Percentiles rank a stretch among this genome's conserved stretches.
Conservation (phyloP, 1,284 basidiomycete genomes). For the Lentinula novae-zelandiae region DNA sequence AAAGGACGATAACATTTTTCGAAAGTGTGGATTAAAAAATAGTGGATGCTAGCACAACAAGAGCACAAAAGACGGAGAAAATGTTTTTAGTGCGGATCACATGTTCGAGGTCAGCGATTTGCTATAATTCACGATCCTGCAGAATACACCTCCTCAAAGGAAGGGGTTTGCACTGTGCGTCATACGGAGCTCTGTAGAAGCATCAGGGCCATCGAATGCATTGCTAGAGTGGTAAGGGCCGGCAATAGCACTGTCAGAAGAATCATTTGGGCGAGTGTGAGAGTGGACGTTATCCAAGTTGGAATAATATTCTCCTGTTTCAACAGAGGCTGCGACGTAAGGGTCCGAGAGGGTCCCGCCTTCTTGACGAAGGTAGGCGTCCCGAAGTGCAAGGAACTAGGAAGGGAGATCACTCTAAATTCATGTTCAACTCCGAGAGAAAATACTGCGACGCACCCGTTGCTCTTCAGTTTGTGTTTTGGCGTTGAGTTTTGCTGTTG, state of each 20-base stretch:
- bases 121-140: not conserved
- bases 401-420: not conserved
- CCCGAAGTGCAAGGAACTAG: conserved; percentile 30
- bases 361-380: conserved; percentile 15
- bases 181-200: not conserved
- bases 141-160: not conserved
- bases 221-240: not conserved
- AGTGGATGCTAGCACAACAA: too few relatives aligned
- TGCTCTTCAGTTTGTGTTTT: conserved; percentile 50
- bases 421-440: not conserved
- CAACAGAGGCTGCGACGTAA: not conserved
- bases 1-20: too few relatives aligned
- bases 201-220: not conserved
- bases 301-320: conserved; percentile 7
- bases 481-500: conserved; percentile 42
- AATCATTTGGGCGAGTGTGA: not conserved
- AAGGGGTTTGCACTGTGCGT: not conserved
- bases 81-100: too few relatives aligned
- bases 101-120: too few relatives aligned
- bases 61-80: too few relatives aligned
- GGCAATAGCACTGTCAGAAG: not conserved
- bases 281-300: not conserved
- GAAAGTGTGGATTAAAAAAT: too few relatives aligned
- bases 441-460: conserved; percentile 32
- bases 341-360: not conserved